Percentiles rank a stretch among this genome's conserved stretches.
Evolutionary conservation across 257 asterid species (phyloP).

Genomic region (Cynanchum wilfordii): DNA sequence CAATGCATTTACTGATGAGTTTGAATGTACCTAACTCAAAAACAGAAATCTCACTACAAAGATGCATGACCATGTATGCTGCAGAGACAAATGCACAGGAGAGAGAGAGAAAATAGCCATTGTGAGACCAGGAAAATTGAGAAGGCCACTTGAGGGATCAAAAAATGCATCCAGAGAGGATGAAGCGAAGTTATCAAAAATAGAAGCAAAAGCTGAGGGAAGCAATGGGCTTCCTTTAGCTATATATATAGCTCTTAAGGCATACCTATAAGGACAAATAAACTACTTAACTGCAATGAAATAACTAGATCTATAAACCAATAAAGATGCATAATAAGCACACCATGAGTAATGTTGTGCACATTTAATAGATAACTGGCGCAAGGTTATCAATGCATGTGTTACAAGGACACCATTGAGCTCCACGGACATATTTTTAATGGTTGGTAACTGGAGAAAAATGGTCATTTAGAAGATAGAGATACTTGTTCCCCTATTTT

Average conservation of each 20-base stretch:
- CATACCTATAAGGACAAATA: conserved; percentile 48
- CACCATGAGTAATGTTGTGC: conserved; percentile 98
- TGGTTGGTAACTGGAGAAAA: conserved; percentile 59
- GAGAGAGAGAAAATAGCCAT: conserved; percentile 45
- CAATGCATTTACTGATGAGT: conserved; percentile 73
- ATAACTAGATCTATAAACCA: conserved; percentile 1
- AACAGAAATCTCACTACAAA: not conserved
- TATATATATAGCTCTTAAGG: conserved; percentile 88
- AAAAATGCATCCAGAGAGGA: conserved; percentile 94
- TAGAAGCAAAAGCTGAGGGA: conserved; percentile 93
- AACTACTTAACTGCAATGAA: conserved; percentile 10
- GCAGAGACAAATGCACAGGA: not conserved
- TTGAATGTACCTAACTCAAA: conserved; percentile 73
- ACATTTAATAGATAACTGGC: conserved; percentile 76
- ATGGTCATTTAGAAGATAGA: conserved; percentile 1
- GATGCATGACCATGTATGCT: not conserved
- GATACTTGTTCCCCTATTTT: not conserved
- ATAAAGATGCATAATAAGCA: conserved; percentile 15
- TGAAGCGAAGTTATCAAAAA: conserved; percentile 89
- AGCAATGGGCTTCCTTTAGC: conserved; percentile 95
- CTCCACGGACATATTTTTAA: conserved; percentile 72
- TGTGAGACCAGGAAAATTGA: conserved; percentile 84
- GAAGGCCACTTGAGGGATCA: conserved; percentile 80
- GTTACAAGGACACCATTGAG: conserved; percentile 96
- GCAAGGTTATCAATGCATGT: conserved; percentile 86